phyloP scores from a whole-genome alignment of 2,329 filamentous ascomycete genomes.

The Xylariaceae sp. region DNA sequence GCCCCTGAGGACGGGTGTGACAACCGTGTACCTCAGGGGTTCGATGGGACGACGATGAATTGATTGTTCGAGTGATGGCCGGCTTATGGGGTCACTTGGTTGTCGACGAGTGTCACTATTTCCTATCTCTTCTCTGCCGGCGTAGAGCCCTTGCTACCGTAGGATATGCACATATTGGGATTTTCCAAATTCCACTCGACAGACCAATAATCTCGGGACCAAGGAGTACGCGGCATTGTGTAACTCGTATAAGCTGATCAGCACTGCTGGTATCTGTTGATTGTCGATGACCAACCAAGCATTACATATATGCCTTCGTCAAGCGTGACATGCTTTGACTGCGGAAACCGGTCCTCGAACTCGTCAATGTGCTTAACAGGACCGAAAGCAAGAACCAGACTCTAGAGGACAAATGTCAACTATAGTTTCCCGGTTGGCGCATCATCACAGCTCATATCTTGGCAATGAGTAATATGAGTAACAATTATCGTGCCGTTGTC shows the following conservation, averaged over 20 bases:
- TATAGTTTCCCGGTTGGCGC: slow-evolving; percentile 37
- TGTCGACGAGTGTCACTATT: not conserved
- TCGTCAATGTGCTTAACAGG: slow-evolving; percentile 42
- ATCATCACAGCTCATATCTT: slow-evolving; percentile 41
- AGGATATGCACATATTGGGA: slow-evolving; percentile 35
- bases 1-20: not conserved
- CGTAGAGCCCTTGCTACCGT: not conserved
- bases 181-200: slow-evolving; percentile 46
- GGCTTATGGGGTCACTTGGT: not conserved
- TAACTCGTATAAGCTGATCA: slow-evolving; percentile 33
- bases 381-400: slow-evolving; percentile 24
- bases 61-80: not conserved
- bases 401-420: slow-evolving; percentile 32
- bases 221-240: not conserved
- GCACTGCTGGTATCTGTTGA: slow-evolving; percentile 23
- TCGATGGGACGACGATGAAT: not conserved
- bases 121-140: not conserved
- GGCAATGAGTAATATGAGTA: slow-evolving; percentile 19
- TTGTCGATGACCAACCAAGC: slow-evolving; percentile 35
- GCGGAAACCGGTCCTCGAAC: slow-evolving; percentile 42
- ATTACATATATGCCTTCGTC: slow-evolving; percentile 46
- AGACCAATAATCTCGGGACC: slow-evolving; percentile 40
- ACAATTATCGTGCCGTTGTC: too few relatives aligned
- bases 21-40: not conserved
- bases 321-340: slow-evolving; percentile 45